phyloP scores from a whole-genome alignment of 345 rosid species.

The Carallia brachiata region DNA sequence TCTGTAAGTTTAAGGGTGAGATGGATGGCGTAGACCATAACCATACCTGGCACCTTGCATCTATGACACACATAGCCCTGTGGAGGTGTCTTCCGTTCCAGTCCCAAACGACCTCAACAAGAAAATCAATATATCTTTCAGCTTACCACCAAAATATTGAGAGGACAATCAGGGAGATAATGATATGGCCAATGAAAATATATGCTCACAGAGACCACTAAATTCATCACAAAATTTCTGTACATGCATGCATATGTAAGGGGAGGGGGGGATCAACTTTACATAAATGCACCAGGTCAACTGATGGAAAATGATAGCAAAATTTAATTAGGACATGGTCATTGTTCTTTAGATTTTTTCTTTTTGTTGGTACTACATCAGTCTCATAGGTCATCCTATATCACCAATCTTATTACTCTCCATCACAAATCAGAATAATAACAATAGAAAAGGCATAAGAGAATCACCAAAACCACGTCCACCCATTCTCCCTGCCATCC shows the following conservation, averaged over 20 bases:
- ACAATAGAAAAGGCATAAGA: slow-evolving; percentile 18
- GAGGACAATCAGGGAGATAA: not conserved
- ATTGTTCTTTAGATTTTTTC: too few relatives aligned
- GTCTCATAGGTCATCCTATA: too few relatives aligned
- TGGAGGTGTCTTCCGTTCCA: slow-evolving; percentile 97
- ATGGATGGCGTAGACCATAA: not conserved
- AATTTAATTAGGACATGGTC: too few relatives aligned
- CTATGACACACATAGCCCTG: slow-evolving; percentile 95
- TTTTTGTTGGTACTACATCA: too few relatives aligned
- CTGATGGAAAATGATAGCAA: too few relatives aligned
- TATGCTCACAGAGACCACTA: slow-evolving; percentile 20
- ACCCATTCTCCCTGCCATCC: slow-evolving; percentile 82
- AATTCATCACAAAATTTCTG: not conserved
- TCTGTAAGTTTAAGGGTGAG: not conserved
- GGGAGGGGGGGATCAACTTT: not conserved
- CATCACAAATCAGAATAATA: not conserved
- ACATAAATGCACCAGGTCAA: not conserved
- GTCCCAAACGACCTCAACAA: slow-evolving; percentile 49
- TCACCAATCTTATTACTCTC: not conserved
- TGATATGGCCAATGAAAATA: not conserved
- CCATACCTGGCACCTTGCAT: slow-evolving; percentile 89
- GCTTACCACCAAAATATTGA: slow-evolving; percentile 4
- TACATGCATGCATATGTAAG: not conserved
- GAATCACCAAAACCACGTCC: slow-evolving; percentile 94
- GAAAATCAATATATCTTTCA: slow-evolving; percentile 15